Conservation (phyloP, 345 rosid species). For the Microthlaspi erraticum region DNA sequence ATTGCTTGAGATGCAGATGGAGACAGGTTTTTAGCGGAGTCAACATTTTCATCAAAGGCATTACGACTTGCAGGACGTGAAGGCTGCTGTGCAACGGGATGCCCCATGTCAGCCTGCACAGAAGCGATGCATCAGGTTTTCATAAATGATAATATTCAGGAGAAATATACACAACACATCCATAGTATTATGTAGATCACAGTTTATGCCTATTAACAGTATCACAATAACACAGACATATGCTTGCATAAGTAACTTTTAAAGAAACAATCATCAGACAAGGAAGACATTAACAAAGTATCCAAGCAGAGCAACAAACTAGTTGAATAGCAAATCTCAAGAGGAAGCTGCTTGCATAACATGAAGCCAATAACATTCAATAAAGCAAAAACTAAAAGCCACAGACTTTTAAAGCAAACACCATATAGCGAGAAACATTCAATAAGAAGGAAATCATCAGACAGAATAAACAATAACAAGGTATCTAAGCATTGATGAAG, state of each 20-base stretch:
- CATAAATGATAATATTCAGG: neutral
- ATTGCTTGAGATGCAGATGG: conserved; percentile 54
- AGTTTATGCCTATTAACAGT: neutral
- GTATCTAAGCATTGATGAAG: neutral
- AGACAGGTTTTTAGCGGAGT: conserved; percentile 54
- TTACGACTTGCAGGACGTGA: conserved; percentile 81
- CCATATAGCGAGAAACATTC: too few relatives aligned
- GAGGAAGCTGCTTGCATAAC: neutral
- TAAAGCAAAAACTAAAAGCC: conserved; percentile 29
- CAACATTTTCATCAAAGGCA: conserved; percentile 69
- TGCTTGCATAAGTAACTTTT: too few relatives aligned
- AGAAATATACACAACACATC: too few relatives aligned
- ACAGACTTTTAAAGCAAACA: too few relatives aligned
- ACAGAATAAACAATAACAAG: neutral
- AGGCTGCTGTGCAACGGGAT: conserved; percentile 19
- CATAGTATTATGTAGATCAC: neutral
- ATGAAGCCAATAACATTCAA: neutral
- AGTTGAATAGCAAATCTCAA: too few relatives aligned
- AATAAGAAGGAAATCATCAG: too few relatives aligned
- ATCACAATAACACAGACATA: neutral
- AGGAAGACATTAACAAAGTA: too few relatives aligned
- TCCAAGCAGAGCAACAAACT: too few relatives aligned
- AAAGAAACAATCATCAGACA: too few relatives aligned
- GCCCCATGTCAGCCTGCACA: conserved; percentile 71
- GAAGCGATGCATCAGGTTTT: neutral